Evolutionary conservation across 108 stramenopile species (phyloP), one percentile per base, ranked within the genome.

Genomic region (Conticribra weissflogii): DNA sequence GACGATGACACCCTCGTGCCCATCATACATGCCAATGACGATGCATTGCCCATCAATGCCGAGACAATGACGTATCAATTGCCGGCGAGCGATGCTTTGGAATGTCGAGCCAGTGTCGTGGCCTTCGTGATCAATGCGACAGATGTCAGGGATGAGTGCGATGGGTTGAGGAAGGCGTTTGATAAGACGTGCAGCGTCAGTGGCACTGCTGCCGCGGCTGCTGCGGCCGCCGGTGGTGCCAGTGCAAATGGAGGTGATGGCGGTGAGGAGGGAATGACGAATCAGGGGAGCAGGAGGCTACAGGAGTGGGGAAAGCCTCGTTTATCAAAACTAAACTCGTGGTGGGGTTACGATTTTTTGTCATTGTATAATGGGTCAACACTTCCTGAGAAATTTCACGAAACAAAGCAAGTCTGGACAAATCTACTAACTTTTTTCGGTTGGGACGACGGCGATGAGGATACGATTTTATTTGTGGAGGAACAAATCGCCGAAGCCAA

Each of bases 111-210:
- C 0, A 76, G 82, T 21, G 90, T 94, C 18, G 61, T 91, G 24
- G 81, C 79, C 22, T 94, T 86, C 77, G 93, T 94, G 48, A 94
- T 94, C 30, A 94, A 91, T 77, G 93, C 93, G 7, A 91, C 93
- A 3, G 90, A 94, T 67, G 71, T 72, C 28, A 87, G 84, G 72
- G 93, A 94, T 76, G 93, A 94, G 77, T 94, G 93, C 72, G 89
- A 90, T 51, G 93, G 93, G 32, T 71, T 94, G 55, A 71, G 80
- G 49, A 89, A 88, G 64, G 93, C 90, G 3, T 94, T 88, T 60
- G 90, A 89, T 63, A 82, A 87, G 75, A 86, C 87, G 18, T 92
- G 93, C 50, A 83, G 72, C 61, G 79, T 71, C 36, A 56, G 31
- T 53, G 46, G 46, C 32, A 70, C 57, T 27, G 66, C 53, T 52